These are phyloP conservation scores for Ilex asprella DNA, from an alignment of 257 asterid genomes.

Conservation along the genomic window DNA sequence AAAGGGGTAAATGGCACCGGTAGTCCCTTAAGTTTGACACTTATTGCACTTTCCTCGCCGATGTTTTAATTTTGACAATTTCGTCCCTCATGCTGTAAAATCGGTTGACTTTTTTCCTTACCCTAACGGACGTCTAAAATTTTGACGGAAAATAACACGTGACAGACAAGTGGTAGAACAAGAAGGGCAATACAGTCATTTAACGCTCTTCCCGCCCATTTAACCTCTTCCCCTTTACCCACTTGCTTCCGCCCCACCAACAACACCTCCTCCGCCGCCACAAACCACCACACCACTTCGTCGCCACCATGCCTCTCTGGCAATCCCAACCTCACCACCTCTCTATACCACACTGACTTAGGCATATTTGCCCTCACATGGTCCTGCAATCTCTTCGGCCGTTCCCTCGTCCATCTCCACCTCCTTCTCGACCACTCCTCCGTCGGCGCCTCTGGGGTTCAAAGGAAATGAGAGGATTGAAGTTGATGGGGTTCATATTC, in stretches of 20 bases:
- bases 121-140: no score
- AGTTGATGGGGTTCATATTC: not conserved
- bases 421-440: constrained; percentile 22
- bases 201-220: no score
- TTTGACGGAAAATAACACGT: no score
- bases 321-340: constrained; percentile 41
- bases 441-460: constrained; percentile 29
- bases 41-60: no score
- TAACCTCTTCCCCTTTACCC: not conserved
- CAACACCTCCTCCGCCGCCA: not conserved
- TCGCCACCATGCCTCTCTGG: not conserved
- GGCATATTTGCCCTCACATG: constrained; percentile 55
- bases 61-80: no score
- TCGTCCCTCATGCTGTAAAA: no score
- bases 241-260: not conserved
- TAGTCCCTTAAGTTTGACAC: no score
- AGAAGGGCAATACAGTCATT: no score
- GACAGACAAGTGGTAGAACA: no score
- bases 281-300: not conserved
- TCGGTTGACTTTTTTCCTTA: no score
- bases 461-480: constrained; percentile 52
- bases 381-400: constrained; percentile 41
- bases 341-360: constrained; percentile 34
- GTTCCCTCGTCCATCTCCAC: constrained; percentile 48
- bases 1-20: no score